Percentiles rank a stretch among this genome's conserved stretches.
Conservation (phyloP, 768 basidiomycete genomes). For the Mycena rebaudengoi region DNA sequence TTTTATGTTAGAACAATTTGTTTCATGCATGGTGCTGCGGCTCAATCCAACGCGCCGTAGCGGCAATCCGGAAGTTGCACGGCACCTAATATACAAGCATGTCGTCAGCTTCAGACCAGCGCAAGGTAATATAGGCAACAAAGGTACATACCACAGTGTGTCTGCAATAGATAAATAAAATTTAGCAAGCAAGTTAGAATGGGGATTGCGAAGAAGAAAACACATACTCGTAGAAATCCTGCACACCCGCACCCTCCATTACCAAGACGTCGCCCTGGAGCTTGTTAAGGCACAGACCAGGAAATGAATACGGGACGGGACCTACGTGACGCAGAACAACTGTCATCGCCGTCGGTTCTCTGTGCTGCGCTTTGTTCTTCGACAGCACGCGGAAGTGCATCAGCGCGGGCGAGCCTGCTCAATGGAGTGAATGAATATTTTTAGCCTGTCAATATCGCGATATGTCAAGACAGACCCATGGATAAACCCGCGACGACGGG, state of each 20-base stretch:
- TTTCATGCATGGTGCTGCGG: no score
- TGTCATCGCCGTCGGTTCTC: no score
- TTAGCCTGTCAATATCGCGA: not conserved
- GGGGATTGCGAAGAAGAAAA: not conserved
- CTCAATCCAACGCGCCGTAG: conserved; percentile 21
- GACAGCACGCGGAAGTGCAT: conserved; percentile 94
- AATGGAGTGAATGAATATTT: no score
- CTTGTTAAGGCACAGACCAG: no score
- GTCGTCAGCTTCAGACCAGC: not conserved
- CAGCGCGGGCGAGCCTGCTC: conserved; percentile 66
- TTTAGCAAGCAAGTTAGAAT: not conserved
- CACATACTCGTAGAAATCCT: conserved; percentile 20
- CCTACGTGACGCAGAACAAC: no score
- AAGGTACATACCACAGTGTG: conserved; percentile 19
- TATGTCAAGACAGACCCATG: conserved; percentile 50
- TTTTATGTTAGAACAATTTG: no score
- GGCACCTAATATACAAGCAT: not conserved
- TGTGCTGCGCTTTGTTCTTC: no score
- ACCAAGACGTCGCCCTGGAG: conserved; percentile 20
- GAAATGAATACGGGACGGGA: no score
- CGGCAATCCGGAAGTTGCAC: conserved; percentile 22
- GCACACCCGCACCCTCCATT: conserved; percentile 21
- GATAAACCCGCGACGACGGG: conserved; percentile 80
- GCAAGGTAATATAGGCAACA: not conserved
- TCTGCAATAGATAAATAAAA: not conserved